Percentiles rank a stretch among this genome's conserved stretches.
phyloP scores from a whole-genome alignment of 192 early-diverging fungal genomes.

The Coemansia aciculifera region DNA sequence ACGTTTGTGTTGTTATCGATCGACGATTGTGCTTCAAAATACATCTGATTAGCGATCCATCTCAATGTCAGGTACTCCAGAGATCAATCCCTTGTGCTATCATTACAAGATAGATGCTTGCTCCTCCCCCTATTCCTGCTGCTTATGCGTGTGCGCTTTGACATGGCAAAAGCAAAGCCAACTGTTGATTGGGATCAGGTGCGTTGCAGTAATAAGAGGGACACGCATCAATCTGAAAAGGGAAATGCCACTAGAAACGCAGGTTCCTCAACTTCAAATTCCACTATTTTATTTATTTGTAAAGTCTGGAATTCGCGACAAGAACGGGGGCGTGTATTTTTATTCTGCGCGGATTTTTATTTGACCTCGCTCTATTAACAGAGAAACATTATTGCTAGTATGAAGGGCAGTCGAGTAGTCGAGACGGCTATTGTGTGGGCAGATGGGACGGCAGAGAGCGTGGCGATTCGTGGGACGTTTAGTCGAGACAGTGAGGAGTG shows the following conservation, averaged over 20 bases:
- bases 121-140: neutral
- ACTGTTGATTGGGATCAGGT: neutral
- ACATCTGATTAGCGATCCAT: neutral
- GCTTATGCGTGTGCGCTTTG: neutral
- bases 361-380: neutral
- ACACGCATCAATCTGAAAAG: too few relatives aligned
- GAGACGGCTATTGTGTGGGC: slow-evolving; percentile 38
- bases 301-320: neutral
- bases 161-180: neutral
- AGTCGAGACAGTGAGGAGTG: slow-evolving; percentile 18
- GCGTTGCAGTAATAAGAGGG: neutral
- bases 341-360: neutral
- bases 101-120: too few relatives aligned
- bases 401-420: neutral
- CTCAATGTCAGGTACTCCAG: neutral
- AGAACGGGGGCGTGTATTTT: neutral
- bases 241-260: neutral
- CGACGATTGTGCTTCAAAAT: neutral
- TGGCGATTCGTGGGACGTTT: slow-evolving; percentile 49
- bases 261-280: neutral
- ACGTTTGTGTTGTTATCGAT: neutral
- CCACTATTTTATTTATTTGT: neutral
- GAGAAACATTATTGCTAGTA: neutral
- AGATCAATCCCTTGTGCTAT: neutral
- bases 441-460: slow-evolving; percentile 26